Conservation (phyloP, 345 rosid species). For the Alliaria petiolata region DNA sequence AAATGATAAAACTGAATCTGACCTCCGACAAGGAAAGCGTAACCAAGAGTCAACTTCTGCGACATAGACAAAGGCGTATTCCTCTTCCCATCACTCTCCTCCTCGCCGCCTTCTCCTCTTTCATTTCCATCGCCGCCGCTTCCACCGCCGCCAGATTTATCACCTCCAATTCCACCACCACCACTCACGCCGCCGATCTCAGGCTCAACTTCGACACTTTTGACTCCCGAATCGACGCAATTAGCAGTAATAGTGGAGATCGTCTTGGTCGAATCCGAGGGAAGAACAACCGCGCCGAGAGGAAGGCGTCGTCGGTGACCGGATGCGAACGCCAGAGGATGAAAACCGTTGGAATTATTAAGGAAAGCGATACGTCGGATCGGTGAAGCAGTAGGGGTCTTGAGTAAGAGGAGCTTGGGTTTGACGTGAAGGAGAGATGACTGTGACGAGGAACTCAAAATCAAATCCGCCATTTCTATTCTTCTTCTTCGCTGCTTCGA, state of each 20-base stretch:
- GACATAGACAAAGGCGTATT: conserved; percentile 41
- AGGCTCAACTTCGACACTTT: conserved; percentile 29
- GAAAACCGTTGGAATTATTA: conserved; percentile 19
- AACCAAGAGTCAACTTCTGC: conserved; percentile 41
- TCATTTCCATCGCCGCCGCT: conserved; percentile 14
- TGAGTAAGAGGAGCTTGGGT: not conserved
- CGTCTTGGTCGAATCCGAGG: conserved; percentile 3
- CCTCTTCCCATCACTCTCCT: conserved; percentile 33
- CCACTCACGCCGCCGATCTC: conserved; percentile 17
- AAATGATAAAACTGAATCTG: not conserved
- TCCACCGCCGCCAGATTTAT: conserved; percentile 26
- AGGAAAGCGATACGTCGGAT: conserved; percentile 15
- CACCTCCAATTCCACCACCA: conserved; percentile 29
- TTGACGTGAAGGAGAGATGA: conserved; percentile 24
- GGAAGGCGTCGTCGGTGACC: conserved; percentile 20
- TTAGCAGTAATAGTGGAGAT: conserved; percentile 4
- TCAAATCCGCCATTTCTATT: conserved; percentile 28
- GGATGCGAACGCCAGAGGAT: conserved; percentile 16
- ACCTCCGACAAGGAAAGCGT: conserved; percentile 54
- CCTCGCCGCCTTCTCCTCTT: conserved; percentile 26
- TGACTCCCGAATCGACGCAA: conserved; percentile 28
- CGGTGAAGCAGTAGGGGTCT: conserved; percentile 1
- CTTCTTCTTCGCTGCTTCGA: conserved; percentile 5
- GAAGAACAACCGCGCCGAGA: not conserved
- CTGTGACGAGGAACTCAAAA: conserved; percentile 24